Percentiles rank a stretch among this genome's conserved stretches.
These are phyloP conservation scores for Fusarium sp. DNA, from an alignment of 2,329 filamentous ascomycete species.

Conservation along the genomic window DNA sequence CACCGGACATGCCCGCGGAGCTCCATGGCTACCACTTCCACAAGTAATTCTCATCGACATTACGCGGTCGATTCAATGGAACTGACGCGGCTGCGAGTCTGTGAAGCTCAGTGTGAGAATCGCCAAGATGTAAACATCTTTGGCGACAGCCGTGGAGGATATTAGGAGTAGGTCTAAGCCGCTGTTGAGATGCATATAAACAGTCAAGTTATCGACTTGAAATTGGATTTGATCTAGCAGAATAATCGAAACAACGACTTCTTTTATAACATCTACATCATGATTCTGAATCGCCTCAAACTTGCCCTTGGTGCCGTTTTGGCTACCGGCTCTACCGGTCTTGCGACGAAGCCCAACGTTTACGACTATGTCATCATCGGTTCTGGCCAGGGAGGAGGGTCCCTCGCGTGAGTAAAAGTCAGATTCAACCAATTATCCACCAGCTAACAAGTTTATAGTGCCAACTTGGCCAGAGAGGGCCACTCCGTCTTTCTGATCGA, in stretches of 20 bases:
- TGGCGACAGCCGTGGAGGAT: accelerated
- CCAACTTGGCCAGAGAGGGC: neutral
- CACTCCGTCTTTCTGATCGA: slow-evolving; percentile 6
- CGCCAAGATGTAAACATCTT: neutral
- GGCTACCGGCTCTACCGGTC: neutral
- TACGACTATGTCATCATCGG: slow-evolving; percentile 12
- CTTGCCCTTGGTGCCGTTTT: neutral
- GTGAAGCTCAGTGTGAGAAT: neutral
- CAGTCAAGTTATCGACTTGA: accelerated
- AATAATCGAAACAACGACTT: neutral
- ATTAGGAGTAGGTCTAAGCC: neutral
- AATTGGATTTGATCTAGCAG: neutral
- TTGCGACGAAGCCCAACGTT: neutral
- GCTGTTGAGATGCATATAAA: accelerated
- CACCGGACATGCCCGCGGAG: slow-evolving; percentile 2
- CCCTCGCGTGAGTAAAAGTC: neutral
- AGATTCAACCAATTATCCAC: too few species aligned
- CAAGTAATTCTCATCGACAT: too few species aligned
- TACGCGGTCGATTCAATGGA: neutral
- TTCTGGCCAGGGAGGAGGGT: neutral
- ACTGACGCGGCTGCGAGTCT: neutral
- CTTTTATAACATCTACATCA: neutral
- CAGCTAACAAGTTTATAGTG: neutral
- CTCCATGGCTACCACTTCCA: neutral
- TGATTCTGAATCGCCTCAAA: neutral